phyloP scores from a whole-genome alignment of 768 basidiomycete species.

The Termitomyces sp. region DNA sequence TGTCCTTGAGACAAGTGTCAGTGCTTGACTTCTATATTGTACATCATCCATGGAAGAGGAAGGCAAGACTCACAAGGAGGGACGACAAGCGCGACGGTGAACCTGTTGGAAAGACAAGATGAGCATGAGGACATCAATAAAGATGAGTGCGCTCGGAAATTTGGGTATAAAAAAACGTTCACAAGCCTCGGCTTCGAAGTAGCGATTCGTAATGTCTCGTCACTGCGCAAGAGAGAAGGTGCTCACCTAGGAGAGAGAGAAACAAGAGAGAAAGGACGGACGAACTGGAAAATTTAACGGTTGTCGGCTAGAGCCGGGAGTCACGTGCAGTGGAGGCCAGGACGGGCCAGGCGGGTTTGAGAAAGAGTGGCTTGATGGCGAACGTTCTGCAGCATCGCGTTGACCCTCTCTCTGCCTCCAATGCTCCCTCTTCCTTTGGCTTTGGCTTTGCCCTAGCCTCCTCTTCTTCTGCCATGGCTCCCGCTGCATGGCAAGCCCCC shows the following conservation, averaged over 20 bases:
- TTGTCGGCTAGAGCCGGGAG: slow-evolving; percentile 30
- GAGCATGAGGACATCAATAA: slow-evolving; percentile 4
- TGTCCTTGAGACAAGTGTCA: slow-evolving; percentile 69
- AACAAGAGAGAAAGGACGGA: slow-evolving; percentile 8
- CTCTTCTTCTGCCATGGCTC: slow-evolving; percentile 32
- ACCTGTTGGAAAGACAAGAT: slow-evolving; percentile 4
- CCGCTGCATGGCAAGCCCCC: slow-evolving; percentile 41
- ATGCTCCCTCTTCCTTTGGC: slow-evolving; percentile 60
- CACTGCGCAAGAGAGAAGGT: slow-evolving; percentile 28
- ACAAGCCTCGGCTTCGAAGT: slow-evolving; percentile 75
- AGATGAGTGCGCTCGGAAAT: slow-evolving; percentile 61
- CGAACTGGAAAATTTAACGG: slow-evolving; percentile 3
- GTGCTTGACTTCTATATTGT: slow-evolving; percentile 89
- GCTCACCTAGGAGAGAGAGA: slow-evolving; percentile 25
- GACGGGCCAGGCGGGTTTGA: not conserved
- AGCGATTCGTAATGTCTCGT: slow-evolving; percentile 81
- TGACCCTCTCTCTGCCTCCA: slow-evolving; percentile 44
- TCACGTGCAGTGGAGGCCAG: not conserved
- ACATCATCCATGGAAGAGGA: slow-evolving; percentile 39
- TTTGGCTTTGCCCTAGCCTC: slow-evolving; percentile 66
- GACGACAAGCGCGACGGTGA: not conserved
- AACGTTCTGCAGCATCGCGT: slow-evolving; percentile 65
- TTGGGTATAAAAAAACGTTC: slow-evolving; percentile 79
- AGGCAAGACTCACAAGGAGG: slow-evolving; percentile 21
- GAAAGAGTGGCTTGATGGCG: slow-evolving; percentile 42